Base-by-base conservation (phyloP, 1,284 basidiomycete species). In the Rhodotorula glutinis region DNA sequence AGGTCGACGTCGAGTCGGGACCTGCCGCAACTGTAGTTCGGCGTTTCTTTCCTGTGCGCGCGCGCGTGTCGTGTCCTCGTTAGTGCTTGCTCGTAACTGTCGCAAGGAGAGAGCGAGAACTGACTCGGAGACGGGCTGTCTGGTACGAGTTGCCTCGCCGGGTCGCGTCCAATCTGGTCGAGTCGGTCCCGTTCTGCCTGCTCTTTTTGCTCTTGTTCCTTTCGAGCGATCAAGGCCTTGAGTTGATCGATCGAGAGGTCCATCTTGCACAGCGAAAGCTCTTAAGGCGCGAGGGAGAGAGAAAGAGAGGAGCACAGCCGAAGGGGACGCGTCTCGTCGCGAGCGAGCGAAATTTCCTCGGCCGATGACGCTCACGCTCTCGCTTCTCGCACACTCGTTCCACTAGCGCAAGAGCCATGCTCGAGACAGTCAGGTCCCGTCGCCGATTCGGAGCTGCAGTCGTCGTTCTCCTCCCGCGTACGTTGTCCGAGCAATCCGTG, bases 381-480 rank as follows among this genome's bases (percentile, higher is more conserved):
- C 23, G 11, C 43, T 16, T 7, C 43, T 19, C 43, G 43, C 14
- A 16, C 43, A 4, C 43, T 16, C 43, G 43, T 38, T 11, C 7
- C 33, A 38, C 33, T 38, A 38, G 7, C 5, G 33, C 7, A 38
- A 38, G n/a, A 38, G 33, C 51, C 13, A 67, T 70, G 69, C 60
- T 70, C 53, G 69, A 70, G 40, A 60, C 60, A 3, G 69, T 67
- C 17, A 23, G 58, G 14, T 59, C 55, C 13, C 53, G 69, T 4
- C 65, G 60, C 23, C 47, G 55, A 8, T 70, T 62, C 57, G 69
- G 69, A 21, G 64, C 65, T 29, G 30, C 62, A 4, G 40, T 71
- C 53, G 46, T 65, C n/a, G 56, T 64, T 27, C 47, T 68, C 29
- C 55, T 71, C 40, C 69, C 69, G 17, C 58, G 66, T 66, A 17